phyloP scores from a whole-genome alignment of 805 yeast species.

The Saccharomycopsis microspora region DNA sequence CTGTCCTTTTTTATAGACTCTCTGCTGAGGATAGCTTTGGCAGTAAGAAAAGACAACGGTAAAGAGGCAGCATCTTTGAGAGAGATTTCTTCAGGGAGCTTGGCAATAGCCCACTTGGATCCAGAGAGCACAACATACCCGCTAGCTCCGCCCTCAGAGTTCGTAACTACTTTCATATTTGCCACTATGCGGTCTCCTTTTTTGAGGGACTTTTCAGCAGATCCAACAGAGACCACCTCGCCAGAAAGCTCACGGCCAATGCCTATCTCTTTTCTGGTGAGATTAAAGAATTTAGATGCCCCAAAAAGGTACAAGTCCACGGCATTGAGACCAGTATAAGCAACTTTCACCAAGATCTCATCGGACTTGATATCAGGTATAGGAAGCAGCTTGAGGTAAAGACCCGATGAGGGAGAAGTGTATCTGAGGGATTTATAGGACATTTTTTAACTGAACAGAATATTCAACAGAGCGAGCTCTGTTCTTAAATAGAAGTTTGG shows the following conservation, averaged over 20 bases:
- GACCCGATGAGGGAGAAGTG: too few species aligned
- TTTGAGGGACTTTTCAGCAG: constrained; percentile 29
- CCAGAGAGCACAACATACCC: constrained; percentile 45
- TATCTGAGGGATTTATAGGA: too few species aligned
- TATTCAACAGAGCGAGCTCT: neutral
- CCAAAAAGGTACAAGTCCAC: constrained; percentile 50
- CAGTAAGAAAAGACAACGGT: constrained; percentile 47
- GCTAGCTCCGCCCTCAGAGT: constrained; percentile 46
- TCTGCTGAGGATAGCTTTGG: constrained; percentile 31
- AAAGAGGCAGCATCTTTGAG: constrained; percentile 51
- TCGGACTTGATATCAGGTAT: constrained; percentile 11
- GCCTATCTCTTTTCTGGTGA: constrained; percentile 41
- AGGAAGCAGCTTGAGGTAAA: too few species aligned
- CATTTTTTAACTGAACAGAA: too few species aligned
- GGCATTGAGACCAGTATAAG: constrained; percentile 51
- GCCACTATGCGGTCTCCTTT: constrained; percentile 61
- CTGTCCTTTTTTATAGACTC: constrained; percentile 27
- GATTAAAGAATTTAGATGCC: constrained; percentile 32
- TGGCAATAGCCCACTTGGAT: constrained; percentile 30
- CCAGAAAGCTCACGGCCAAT: constrained; percentile 67
- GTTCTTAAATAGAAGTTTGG: too few species aligned
- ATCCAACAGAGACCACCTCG: constrained; percentile 42
- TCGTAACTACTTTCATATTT: constrained; percentile 32
- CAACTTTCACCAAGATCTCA: constrained; percentile 47
- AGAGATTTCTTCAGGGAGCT: constrained; percentile 35